Base-by-base conservation (phyloP, 2,329 filamentous ascomycete genomes). In the Alternaria arborescens region DNA sequence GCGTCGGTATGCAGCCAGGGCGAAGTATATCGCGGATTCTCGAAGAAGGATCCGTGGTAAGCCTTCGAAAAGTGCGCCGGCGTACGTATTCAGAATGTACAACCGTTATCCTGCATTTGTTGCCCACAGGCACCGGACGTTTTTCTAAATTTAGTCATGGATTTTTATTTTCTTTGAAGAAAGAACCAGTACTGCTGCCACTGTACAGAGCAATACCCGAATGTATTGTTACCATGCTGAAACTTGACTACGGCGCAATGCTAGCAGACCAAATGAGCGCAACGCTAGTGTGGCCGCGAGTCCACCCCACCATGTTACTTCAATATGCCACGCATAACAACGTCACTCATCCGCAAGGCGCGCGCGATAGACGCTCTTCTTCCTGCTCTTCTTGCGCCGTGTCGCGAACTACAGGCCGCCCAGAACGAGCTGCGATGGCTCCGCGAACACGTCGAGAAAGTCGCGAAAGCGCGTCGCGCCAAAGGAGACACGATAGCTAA, bases 381-480 rank as follows among this genome's bases (percentile, higher is more conserved):
- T 5, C 82, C 87, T 8, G 75, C 82, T 2, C 84, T 94, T 5
- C 84, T 94, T 1, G 86, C 84, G 14, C 84, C 84, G 8, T 91
- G 89, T 66, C 84, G 89, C 61, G 85, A 87, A 68, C 72, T 93
- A 3, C 73, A 77, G n/a, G 87, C 88, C 4, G 88, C 90, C 6
- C 81, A 82, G 55, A 88, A 87, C 71, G 91, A 94, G 80, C 81
- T 93, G 52, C 85, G 89, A 71, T 94, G 91, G 91, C 85, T 94
- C 53, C 82, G 81, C 52, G 84, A 90, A 64, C 86, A 91, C 64
- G 77, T 82, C 36, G 68, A 72, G 52, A 66, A 69, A 46, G 57
- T 70, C 52, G 67, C 65, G 41, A 62, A 66, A 55, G 55, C 62
- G 55, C 73, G 69, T 51, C 62, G 63, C 52, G 65, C 55, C 8